Percentiles rank a stretch among this genome's conserved stretches.
Evolutionary conservation across 1,284 basidiomycete genomes (phyloP).

Genomic region (Gomphus bonarii): DNA sequence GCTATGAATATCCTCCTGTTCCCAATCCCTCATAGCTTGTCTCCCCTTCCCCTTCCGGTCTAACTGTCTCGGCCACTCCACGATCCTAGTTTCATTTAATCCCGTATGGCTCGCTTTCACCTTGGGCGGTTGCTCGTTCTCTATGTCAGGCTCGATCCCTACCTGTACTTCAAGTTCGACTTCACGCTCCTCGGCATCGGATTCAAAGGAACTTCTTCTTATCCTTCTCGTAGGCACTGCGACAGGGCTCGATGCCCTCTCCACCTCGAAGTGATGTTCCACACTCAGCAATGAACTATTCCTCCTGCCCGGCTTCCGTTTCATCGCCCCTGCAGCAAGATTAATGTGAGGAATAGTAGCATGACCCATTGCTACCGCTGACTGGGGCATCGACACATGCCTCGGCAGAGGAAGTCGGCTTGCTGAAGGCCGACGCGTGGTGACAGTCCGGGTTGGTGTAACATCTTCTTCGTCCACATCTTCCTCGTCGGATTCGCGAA

Average conservation of each 20-base stretch:
- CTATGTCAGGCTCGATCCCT: conserved; percentile 36
- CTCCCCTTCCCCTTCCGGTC: conserved; percentile 14
- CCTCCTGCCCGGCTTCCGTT: conserved; percentile 6
- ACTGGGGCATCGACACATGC: background rate
- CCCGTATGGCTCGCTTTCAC: background rate
- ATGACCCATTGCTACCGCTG: background rate
- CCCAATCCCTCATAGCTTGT: conserved; percentile 22
- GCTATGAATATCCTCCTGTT: conserved; percentile 22
- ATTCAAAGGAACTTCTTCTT: background rate
- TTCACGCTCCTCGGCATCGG: conserved; percentile 20
- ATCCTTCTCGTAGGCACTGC: background rate
- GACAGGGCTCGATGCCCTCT: conserved; percentile 2
- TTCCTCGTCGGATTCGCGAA: conserved; percentile 10
- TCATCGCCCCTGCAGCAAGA: background rate
- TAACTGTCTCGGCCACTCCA: background rate
- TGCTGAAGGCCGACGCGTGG: conserved; percentile 3
- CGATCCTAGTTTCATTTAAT: background rate
- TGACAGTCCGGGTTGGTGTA: conserved; percentile 3
- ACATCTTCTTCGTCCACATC: background rate
- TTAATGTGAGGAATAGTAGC: background rate
- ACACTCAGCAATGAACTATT: background rate
- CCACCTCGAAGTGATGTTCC: background rate
- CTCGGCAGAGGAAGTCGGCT: conserved; percentile 10
- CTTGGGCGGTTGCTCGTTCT: conserved; percentile 27
- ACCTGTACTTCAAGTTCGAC: conserved; percentile 41